phyloP scores from a whole-genome alignment of 129 eudicot species.

The Solidago caesia region DNA sequence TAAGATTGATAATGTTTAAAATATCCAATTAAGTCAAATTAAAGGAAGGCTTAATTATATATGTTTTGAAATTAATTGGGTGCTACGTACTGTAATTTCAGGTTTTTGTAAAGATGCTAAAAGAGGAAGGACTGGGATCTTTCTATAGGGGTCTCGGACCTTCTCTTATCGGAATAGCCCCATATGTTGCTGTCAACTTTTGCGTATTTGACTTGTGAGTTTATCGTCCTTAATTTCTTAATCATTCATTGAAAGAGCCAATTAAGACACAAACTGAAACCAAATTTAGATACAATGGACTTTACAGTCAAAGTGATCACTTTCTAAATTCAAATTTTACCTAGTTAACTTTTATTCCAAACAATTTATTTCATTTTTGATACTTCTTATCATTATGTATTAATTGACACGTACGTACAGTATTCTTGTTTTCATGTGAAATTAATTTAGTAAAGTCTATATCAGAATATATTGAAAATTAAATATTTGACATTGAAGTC shows the following conservation, averaged over 20 bases:
- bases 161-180: constrained; percentile 91
- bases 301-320: background rate
- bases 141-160: constrained; percentile 88
- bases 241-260: background rate
- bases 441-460: too few species aligned
- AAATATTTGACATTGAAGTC: too few species aligned
- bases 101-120: constrained; percentile 78
- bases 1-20: constrained; percentile 24
- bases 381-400: background rate
- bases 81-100: constrained; percentile 25
- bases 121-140: constrained; percentile 84
- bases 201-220: constrained; percentile 97
- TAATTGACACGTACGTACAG: background rate
- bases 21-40: background rate
- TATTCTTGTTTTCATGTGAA: too few species aligned
- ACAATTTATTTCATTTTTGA: background rate
- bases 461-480: too few species aligned
- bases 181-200: constrained; percentile 95
- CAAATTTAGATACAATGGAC: background rate
- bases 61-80: constrained; percentile 4
- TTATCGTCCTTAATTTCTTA: constrained; percentile 7
- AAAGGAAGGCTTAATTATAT: background rate
- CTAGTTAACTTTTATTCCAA: background rate
- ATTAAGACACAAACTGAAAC: background rate
- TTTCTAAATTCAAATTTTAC: background rate